Conservation (phyloP, 116 monocot genomes). For the Zostera marina region DNA sequence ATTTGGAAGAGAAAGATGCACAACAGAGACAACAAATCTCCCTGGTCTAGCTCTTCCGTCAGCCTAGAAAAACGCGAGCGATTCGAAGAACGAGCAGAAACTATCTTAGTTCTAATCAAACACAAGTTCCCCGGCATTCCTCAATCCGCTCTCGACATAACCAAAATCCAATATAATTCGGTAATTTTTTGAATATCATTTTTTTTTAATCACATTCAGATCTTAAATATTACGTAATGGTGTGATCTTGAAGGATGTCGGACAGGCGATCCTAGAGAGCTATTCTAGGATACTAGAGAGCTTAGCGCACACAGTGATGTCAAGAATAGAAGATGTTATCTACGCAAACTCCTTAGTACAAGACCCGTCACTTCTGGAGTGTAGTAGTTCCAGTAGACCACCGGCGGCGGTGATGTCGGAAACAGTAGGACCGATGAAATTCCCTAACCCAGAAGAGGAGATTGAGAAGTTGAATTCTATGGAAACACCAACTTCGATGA, state of each 20-base stretch:
- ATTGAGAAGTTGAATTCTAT: constrained; percentile 37
- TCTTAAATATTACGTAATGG: no score
- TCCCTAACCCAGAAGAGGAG: constrained; percentile 31
- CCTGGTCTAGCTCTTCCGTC: constrained; percentile 60
- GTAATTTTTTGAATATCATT: constrained; percentile 13
- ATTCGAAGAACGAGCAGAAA: constrained; percentile 87
- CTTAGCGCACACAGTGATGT: constrained; percentile 59
- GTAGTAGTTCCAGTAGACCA: constrained; percentile 10
- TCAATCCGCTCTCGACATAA: constrained; percentile 65
- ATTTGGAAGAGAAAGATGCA: constrained; percentile 91
- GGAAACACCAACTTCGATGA: constrained; percentile 28
- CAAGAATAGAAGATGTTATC: constrained; percentile 60
- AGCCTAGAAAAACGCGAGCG: constrained; percentile 76
- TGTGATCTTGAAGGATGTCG: constrained; percentile 69
- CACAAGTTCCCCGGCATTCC: constrained; percentile 70
- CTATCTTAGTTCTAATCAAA: constrained; percentile 57
- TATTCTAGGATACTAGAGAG: constrained; percentile 70
- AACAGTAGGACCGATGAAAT: no score
- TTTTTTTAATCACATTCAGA: no score
- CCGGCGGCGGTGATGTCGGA: not conserved
- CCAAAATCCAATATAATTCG: constrained; percentile 77
- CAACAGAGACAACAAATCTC: constrained; percentile 55
- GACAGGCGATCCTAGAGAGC: constrained; percentile 66
- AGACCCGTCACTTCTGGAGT: constrained; percentile 12
- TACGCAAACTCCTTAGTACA: constrained; percentile 25